Evolutionary conservation across 1,139 yeast genomes (phyloP), one percentile per base, ranked within the genome.

Genomic region (Scheffersomyces insectosa): DNA sequence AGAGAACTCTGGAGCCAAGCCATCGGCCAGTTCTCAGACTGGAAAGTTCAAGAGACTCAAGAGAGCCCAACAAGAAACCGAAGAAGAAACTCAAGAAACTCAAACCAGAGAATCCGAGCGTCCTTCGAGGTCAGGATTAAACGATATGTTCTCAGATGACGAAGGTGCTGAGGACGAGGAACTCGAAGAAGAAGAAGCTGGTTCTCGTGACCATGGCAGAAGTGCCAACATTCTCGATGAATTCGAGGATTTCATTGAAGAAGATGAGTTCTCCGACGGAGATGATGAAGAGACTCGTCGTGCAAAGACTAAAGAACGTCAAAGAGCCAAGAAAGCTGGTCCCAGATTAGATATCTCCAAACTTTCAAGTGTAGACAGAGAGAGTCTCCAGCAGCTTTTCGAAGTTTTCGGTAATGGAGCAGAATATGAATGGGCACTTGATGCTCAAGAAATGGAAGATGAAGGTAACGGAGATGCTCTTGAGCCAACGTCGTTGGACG

Each of bases 391-490:
- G 55, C 98, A 93, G 62, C 79, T 93, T 57, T 90, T 83, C 59
- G 99, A 93, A 63, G 91, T 93, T 8, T 93, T 93, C 61, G 99
- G 99, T 48, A 95, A 90, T 63, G 99, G 99, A 38, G 93, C 85
- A 48, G 98, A 91, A 62, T 93, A 93, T 65, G 97, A 89, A 48
- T 93, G 98, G 98, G 99, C 99, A 2, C 74, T 95, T 46, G 97
- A 89, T 57, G 91, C 90, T 29, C 96, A 89, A 66, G 88, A 84
- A 52, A 85, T 83, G 46, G 83, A 77, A 51, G 84, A 77, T 44
- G 81, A 77, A 37, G 80, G 80, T 40, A 77, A 71, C 47, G 80
- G 78, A 9, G 78, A 75, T 35, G 70, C 77, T 28, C 75, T 77
- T 49, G 78, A 77, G 45, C 84, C 84, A 44, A 72, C 85, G 0